Base-by-base conservation (phyloP, 2,329 filamentous ascomycete species). In the Alternaria novae-zelandiae region DNA sequence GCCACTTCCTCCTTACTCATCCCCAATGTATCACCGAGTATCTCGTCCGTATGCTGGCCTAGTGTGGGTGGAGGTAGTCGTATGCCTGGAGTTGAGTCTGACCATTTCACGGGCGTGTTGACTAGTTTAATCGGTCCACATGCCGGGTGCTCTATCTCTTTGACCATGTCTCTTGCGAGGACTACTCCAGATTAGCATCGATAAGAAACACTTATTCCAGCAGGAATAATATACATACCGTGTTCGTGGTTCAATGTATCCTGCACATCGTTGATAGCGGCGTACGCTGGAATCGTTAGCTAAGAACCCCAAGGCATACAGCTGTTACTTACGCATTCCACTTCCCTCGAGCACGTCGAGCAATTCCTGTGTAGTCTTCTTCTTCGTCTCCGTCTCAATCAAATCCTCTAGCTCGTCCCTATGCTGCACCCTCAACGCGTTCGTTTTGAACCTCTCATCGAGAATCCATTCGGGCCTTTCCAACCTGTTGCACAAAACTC, bases 21-120 rank as follows among this genome's bases (percentile, higher is more conserved):
- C 0, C 75, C 74, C 15, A 81, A 57, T 17, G 73, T 70, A 11
- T 70, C 70, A 8, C 67, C 67, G 15, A 81, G 66, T 15, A 81
- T 74, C 47, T 80, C 78, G 46, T 80, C 69, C 6, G 79, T 81
- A 59, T 81, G 79, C 60, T 81, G 79, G 10, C 79, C 96, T 32
- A 99, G 82, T 8, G 90, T 91, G 1, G 96, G 96, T 17, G 96
- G 96, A 25, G 92, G 87, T 4, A 85, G 90, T 32, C 95, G 86
- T 43, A 97, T 89, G 4, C 88, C 87, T 0, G 94, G 93, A 70
- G 87, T 89, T 25, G 91, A 91, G 70, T 94, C 89, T 6, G 94
- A 97, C 79, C 94, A 97, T 79, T 99, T 99, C 63, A 99, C 90
- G 0, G 96, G 96, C 1, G 94, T 96, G 74, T 97, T 97, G 57